Percentiles rank a stretch among this genome's conserved stretches.
Conservation (phyloP, 2,329 filamentous ascomycete genomes). For the Thermothelomyces thermophilus region DNA sequence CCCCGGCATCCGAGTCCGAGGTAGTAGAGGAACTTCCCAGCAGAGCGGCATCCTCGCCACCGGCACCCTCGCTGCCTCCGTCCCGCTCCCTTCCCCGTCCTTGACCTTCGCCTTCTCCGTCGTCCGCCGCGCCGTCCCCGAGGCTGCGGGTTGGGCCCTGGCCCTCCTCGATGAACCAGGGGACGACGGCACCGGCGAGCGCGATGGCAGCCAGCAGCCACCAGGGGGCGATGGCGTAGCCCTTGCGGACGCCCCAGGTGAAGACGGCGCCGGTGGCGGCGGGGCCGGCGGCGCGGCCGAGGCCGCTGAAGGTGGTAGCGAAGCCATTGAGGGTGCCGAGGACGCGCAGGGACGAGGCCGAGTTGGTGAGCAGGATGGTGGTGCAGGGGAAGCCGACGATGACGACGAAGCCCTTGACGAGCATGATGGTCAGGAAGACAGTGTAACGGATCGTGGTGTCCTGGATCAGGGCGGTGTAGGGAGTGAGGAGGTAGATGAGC, state of each 20-base stretch:
- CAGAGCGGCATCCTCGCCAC: no score
- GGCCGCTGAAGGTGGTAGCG: constrained; percentile 72
- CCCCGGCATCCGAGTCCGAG: no score
- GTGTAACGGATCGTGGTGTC: constrained; percentile 44
- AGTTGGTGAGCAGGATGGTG: constrained; percentile 88
- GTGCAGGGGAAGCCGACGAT: constrained; percentile 86
- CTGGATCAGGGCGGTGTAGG: constrained; percentile 65
- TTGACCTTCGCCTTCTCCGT: constrained; percentile 24
- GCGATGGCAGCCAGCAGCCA: constrained; percentile 66
- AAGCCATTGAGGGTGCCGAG: constrained; percentile 88
- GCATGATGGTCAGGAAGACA: constrained; percentile 61
- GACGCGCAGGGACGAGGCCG: constrained; percentile 64
- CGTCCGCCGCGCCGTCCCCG: constrained; percentile 14
- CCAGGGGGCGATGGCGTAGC: constrained; percentile 74
- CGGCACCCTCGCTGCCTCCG: no score
- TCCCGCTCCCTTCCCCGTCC: constrained; percentile 20
- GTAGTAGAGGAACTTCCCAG: no score
- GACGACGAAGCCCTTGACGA: constrained; percentile 65
- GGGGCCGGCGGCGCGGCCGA: constrained; percentile 75
- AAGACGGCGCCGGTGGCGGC: constrained; percentile 67
- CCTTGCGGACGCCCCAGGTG: constrained; percentile 65
- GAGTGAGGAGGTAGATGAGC: constrained; percentile 70
- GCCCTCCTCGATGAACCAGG: constrained; percentile 67
- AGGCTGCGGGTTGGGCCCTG: constrained; percentile 47
- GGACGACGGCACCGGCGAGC: constrained; percentile 60